Base-by-base conservation (phyloP, 2,329 filamentous ascomycete genomes). In the Stagonosporopsis vannaccii region DNA sequence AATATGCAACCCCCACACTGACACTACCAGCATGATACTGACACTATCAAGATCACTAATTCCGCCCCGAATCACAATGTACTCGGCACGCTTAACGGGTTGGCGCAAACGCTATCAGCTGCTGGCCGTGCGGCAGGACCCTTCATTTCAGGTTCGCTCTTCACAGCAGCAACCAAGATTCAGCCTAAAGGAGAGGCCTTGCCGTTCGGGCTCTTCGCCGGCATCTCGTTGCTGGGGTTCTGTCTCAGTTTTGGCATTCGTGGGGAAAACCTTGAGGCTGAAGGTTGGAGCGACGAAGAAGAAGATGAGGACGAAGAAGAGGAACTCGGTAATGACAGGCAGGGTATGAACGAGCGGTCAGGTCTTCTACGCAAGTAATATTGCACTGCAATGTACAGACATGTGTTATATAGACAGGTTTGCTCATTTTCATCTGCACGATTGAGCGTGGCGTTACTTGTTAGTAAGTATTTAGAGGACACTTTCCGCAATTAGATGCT, bases 81-180 rank as follows among this genome's bases (percentile, higher is more conserved):
- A 0, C 84, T 99, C 0, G 95, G 95, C 3, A 92, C 91, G 0
- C 82, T 99, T 23, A 97, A 99, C 70, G 95, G 95, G 9, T 84
- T 98, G 28, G 95, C 95, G 0, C 95, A 99, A 76, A 97, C 92
- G 0, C 85, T 99, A 0, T 96, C 92, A 0, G 95, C 95, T 0
- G 91, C 91, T 0, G 95, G 95, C 8, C 87, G 95, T 57, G 92
- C 93, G 39, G 85, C 92, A 0, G 95, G 95, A 0, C 95, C 95
- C 0, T 93, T 98, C 63, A 80, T 96, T 0, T 95, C 92, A 0
- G 95, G 95, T 0, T 88, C 88, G 0, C 80, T 99, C 0, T 99
- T 96, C 75, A 91, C 91, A 0, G 80, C 94, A 0, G 89, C 92
- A 0, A 89, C 87, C 0, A 83, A 85, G 44, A 82, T 97, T 5